A percentile compares a stretch with the other conserved stretches of the same genome.
phyloP scores from a whole-genome alignment of 352 stramenopile genomes.

The Phytophthora macrochlamydospora region DNA sequence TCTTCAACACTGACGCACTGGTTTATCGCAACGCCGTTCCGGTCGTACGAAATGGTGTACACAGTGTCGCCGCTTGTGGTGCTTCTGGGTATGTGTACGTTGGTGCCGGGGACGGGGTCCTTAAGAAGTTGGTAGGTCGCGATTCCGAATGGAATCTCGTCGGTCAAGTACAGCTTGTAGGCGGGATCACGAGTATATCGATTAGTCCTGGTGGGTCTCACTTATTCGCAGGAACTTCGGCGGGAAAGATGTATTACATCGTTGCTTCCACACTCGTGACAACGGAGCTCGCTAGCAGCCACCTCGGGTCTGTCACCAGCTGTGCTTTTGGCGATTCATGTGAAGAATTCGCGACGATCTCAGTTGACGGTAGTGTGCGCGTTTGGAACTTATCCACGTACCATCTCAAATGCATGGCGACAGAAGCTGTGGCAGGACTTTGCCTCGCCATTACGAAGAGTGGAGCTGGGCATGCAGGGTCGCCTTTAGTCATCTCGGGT shows the following conservation, averaged over 20 bases:
- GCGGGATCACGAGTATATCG: slow-evolving; percentile 80
- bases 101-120: slow-evolving; percentile 82
- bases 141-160: slow-evolving; percentile 86
- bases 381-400: slow-evolving; percentile 78
- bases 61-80: slow-evolving; percentile 71
- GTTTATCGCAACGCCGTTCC: slow-evolving; percentile 71
- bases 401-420: slow-evolving; percentile 69
- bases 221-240: slow-evolving; percentile 73
- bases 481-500: slow-evolving; percentile 53
- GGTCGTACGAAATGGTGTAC: slow-evolving; percentile 73
- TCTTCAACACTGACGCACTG: slow-evolving; percentile 79
- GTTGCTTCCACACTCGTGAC: slow-evolving; percentile 51
- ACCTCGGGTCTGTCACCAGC: slow-evolving; percentile 64
- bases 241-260: slow-evolving; percentile 78
- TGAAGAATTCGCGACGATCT: slow-evolving; percentile 77
- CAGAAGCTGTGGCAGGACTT: slow-evolving; percentile 54
- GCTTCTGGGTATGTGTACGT: slow-evolving; percentile 76
- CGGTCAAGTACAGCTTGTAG: slow-evolving; percentile 81
- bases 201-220: slow-evolving; percentile 54
- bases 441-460: slow-evolving; percentile 43
- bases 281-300: slow-evolving; percentile 64
- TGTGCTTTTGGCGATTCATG: slow-evolving; percentile 65
- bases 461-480: slow-evolving; percentile 1
- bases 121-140: slow-evolving; percentile 84
- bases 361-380: slow-evolving; percentile 66